Evolutionary conservation across 2,329 filamentous ascomycete species (phyloP).

Genomic region (Botrytis pseudocinerea): DNA sequence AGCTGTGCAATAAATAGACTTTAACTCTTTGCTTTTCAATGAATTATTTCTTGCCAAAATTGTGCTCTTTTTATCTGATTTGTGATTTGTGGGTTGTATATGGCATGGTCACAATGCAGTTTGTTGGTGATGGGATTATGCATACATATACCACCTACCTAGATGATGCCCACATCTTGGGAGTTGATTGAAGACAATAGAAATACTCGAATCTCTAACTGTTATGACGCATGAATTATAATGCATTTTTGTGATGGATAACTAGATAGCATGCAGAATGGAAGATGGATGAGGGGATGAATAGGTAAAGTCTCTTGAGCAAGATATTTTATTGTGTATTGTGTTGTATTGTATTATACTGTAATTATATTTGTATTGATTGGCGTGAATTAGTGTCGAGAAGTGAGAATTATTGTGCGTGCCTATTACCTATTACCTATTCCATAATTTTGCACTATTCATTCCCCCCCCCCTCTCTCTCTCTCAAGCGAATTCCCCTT

Average conservation of each 20-base stretch:
- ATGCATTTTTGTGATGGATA: too few relatives aligned
- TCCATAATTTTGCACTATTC: not conserved
- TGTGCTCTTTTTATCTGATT: not conserved
- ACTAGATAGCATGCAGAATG: too few relatives aligned
- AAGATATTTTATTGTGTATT: too few relatives aligned
- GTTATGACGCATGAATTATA: too few relatives aligned
- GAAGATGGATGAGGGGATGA: too few relatives aligned
- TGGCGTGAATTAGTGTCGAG: not conserved
- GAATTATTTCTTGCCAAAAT: not conserved
- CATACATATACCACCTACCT: not conserved
- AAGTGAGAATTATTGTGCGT: not conserved
- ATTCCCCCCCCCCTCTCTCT: not conserved
- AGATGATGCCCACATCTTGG: not conserved
- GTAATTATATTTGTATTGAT: not conserved
- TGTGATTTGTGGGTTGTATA: not conserved
- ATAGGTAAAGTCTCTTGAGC: too few relatives aligned
- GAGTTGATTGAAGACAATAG: not conserved
- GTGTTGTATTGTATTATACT: not conserved
- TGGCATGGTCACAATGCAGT: not conserved
- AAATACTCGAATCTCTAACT: not conserved
- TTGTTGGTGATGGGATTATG: not conserved
- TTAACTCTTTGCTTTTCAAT: constrained; percentile 4
- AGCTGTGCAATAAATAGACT: not conserved
- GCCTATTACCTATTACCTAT: not conserved
- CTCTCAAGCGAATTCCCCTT: not conserved